These are phyloP conservation scores for Pogostemon cablin DNA, from an alignment of 257 asterid genomes.

Conservation along the genomic window DNA sequence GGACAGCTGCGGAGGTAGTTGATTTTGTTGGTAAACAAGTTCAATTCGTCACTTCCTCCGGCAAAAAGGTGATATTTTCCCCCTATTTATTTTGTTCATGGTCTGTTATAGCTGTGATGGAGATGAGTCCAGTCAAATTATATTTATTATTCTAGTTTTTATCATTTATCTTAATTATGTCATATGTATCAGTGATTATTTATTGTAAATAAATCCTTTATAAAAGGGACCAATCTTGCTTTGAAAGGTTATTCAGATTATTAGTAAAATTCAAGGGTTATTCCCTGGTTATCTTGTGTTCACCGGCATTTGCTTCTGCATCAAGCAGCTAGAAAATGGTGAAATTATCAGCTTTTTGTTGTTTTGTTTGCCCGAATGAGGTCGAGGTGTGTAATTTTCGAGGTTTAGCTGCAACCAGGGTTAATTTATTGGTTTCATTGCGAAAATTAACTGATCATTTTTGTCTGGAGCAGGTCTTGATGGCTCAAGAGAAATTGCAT, in stretches of 20 bases:
- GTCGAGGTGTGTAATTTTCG: slow-evolving; percentile 7
- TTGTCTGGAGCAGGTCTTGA: slow-evolving; percentile 49
- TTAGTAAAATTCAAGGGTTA: no score
- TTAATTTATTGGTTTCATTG: neutral
- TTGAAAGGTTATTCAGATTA: no score
- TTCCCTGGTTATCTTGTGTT: no score
- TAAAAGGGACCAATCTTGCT: no score
- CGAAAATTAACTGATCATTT: slow-evolving; percentile 1
- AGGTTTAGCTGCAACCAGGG: neutral
- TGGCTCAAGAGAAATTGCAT: slow-evolving; percentile 65
- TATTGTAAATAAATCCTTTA: no score
- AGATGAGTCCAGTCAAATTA: no score
- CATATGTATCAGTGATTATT: no score
- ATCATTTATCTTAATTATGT: no score
- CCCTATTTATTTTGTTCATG: neutral
- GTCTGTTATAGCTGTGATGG: neutral
- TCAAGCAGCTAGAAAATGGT: slow-evolving; percentile 3
- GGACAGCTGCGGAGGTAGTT: slow-evolving; percentile 79
- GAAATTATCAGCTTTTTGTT: neutral
- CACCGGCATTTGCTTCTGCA: no score
- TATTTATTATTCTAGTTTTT: no score
- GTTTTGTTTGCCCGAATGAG: neutral
- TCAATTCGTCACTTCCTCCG: slow-evolving; percentile 64
- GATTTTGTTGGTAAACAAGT: slow-evolving; percentile 75
- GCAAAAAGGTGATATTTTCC: slow-evolving; percentile 62